phyloP scores from a whole-genome alignment of 352 stramenopile genomes.

The Phytophthora meadii region DNA sequence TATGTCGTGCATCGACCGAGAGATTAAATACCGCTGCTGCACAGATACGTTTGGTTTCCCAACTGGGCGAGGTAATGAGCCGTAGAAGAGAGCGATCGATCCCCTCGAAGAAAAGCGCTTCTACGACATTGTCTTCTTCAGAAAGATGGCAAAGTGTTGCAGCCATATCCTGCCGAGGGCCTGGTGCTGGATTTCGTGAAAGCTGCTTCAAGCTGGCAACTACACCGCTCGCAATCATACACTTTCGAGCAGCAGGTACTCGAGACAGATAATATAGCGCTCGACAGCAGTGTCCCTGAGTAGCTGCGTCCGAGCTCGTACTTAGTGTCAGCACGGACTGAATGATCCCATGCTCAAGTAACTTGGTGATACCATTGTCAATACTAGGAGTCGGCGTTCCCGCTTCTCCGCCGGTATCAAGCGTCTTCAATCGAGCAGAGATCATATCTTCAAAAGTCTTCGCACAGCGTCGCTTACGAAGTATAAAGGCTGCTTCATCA shows the following conservation, averaged over 20 bases:
- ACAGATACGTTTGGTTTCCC: slow-evolving; percentile 77
- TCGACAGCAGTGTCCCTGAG: slow-evolving; percentile 69
- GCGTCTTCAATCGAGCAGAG: slow-evolving; percentile 38
- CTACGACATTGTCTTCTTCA: slow-evolving; percentile 61
- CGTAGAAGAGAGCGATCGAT: slow-evolving; percentile 67
- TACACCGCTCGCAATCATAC: slow-evolving; percentile 62
- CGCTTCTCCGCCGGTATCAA: background rate
- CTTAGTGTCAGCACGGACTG: slow-evolving; percentile 61
- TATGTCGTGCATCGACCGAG: slow-evolving; percentile 55
- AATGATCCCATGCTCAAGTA: slow-evolving; percentile 76
- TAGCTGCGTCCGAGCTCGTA: slow-evolving; percentile 51
- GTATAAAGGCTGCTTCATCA: slow-evolving; percentile 40
- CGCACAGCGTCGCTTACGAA: slow-evolving; percentile 72
- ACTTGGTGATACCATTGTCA: slow-evolving; percentile 36
- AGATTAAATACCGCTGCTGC: slow-evolving; percentile 76
- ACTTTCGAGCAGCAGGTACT: slow-evolving; percentile 48
- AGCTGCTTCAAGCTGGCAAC: slow-evolving; percentile 56
- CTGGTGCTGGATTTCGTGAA: slow-evolving; percentile 35
- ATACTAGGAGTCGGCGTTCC: slow-evolving; percentile 11
- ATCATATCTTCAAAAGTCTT: slow-evolving; percentile 87
- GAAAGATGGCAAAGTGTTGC: slow-evolving; percentile 74
- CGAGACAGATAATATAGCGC: slow-evolving; percentile 72
- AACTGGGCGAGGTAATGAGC: slow-evolving; percentile 48
- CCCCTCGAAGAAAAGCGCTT: slow-evolving; percentile 73
- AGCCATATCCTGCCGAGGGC: slow-evolving; percentile 63